Evolutionary conservation across 2,329 filamentous ascomycete species (phyloP).

Genomic region (Nectriaceae sp.): DNA sequence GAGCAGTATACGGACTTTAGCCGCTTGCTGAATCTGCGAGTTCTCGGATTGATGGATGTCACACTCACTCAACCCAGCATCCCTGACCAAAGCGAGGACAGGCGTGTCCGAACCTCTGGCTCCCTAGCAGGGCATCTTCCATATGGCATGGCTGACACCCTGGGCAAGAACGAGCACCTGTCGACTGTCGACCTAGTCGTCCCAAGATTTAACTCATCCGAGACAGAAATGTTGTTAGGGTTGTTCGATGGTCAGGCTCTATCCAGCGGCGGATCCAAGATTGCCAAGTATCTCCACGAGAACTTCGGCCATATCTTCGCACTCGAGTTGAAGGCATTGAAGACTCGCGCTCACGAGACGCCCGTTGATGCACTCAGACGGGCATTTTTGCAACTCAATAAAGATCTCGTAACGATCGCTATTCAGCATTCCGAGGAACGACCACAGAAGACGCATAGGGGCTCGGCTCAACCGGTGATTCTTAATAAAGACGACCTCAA

Average conservation of each 20-base stretch:
- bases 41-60: conserved; percentile 96
- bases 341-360: conserved; percentile 67
- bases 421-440: conserved; percentile 79
- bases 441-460: conserved; percentile 65
- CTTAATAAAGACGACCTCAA: conserved; percentile 87
- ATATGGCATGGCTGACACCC: conserved; percentile 96
- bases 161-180: conserved; percentile 90
- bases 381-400: conserved; percentile 88
- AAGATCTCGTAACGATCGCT: conserved; percentile 85
- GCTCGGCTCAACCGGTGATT: conserved; percentile 71
- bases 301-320: conserved; percentile 87
- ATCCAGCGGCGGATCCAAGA: conserved; percentile 86
- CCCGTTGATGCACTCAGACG: conserved; percentile 82
- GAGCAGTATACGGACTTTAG: conserved; percentile 84
- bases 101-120: conserved; percentile 95
- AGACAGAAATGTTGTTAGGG: conserved; percentile 88
- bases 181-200: conserved; percentile 96
- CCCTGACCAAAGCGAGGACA: conserved; percentile 92
- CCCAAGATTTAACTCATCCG: conserved; percentile 84
- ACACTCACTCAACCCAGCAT: conserved; percentile 92
- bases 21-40: conserved; percentile 77
- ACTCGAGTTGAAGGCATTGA: conserved; percentile 76
- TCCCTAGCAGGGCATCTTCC: conserved; percentile 86
- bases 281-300: conserved; percentile 95
- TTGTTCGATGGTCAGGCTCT: conserved; percentile 94